Percentiles rank a stretch among this genome's conserved stretches.
These are phyloP conservation scores for Entamoeba dispar DNA, from an alignment of 208 protist species.

Conservation along the genomic window DNA sequence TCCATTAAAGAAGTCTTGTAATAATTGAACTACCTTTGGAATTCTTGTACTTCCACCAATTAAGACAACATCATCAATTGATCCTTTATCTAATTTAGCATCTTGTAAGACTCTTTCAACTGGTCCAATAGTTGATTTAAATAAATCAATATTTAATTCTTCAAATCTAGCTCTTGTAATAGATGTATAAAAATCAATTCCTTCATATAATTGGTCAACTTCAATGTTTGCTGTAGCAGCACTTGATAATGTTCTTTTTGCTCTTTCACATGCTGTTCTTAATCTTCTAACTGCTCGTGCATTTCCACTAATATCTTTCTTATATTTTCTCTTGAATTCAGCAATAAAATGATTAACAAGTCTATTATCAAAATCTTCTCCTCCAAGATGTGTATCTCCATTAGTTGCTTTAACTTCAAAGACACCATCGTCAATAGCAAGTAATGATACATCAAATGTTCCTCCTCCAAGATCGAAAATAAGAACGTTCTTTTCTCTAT, in stretches of 20 bases:
- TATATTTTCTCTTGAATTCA: slow-evolving; percentile 36
- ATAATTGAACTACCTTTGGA: slow-evolving; percentile 77
- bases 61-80: slow-evolving; percentile 82
- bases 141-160: slow-evolving; percentile 80
- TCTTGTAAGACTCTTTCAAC: slow-evolving; percentile 72
- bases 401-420: background rate
- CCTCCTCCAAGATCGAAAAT: too few species aligned
- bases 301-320: background rate
- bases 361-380: slow-evolving; percentile 5
- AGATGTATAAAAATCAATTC: slow-evolving; percentile 69
- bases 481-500: slow-evolving; percentile 36
- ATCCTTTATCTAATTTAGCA: slow-evolving; percentile 63
- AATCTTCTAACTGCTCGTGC: background rate
- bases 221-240: slow-evolving; percentile 59
- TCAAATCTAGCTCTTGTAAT: slow-evolving; percentile 88
- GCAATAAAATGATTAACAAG: slow-evolving; percentile 78
- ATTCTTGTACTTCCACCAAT: slow-evolving; percentile 81
- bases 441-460: too few species aligned
- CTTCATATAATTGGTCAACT: slow-evolving; percentile 76
- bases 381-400: slow-evolving; percentile 1
- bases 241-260: slow-evolving; percentile 78
- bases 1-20: slow-evolving; percentile 84
- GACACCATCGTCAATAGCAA: too few species aligned
- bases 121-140: slow-evolving; percentile 70
- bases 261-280: slow-evolving; percentile 51